phyloP scores from a whole-genome alignment of 1,139 yeast genomes.

The Geotrichum citri-aurantii region DNA sequence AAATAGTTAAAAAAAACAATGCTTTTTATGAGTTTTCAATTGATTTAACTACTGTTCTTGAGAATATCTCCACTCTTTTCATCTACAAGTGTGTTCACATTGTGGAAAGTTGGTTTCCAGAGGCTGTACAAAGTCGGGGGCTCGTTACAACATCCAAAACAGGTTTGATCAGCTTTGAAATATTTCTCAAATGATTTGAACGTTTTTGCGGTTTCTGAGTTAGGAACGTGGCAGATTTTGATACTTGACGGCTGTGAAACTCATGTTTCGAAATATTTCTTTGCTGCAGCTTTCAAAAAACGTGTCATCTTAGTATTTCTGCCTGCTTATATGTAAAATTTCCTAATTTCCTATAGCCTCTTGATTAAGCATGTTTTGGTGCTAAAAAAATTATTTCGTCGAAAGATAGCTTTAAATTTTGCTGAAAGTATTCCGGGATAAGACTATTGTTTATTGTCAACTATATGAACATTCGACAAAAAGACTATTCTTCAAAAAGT shows the following conservation, averaged over 20 bases:
- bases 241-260: constrained; percentile 38
- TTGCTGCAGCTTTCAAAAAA: constrained; percentile 41
- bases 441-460: no score
- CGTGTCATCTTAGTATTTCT: constrained; percentile 43
- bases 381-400: no score
- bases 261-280: constrained; percentile 42
- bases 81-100: constrained; percentile 1
- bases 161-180: constrained; percentile 48
- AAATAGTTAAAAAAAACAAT: not conserved
- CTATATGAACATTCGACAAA: no score
- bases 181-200: constrained; percentile 50
- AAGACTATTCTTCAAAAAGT: no score
- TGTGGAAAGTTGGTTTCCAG: constrained; percentile 3
- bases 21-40: not conserved
- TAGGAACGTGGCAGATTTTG: constrained; percentile 47
- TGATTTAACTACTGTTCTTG: not conserved
- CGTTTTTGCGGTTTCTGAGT: constrained; percentile 51
- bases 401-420: no score
- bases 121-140: constrained; percentile 41
- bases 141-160: constrained; percentile 44
- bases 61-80: not conserved
- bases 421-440: no score
- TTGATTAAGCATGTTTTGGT: not conserved
- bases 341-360: not conserved
- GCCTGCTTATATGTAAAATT: not conserved